Conservation (phyloP, 129 eudicot genomes). For the Flaveria brownii region DNA sequence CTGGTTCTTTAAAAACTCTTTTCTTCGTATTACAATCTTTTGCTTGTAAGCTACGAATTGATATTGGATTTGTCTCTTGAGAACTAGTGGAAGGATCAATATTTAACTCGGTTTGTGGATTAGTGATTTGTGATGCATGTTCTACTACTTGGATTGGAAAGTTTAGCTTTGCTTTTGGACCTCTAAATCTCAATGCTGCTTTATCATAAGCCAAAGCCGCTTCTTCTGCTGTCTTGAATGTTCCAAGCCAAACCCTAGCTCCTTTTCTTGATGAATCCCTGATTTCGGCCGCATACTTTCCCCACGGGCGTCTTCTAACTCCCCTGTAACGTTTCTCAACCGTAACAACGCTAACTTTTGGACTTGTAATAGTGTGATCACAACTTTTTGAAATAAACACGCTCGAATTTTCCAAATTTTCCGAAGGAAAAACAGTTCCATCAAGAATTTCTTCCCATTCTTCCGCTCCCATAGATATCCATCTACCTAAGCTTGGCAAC, state of each 20-base stretch:
- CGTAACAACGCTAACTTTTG: conserved; percentile 1
- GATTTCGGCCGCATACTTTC: conserved; percentile 89
- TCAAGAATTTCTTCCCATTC: conserved; percentile 74
- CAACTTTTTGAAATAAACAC: not conserved
- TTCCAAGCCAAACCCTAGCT: conserved; percentile 78
- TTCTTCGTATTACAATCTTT: conserved; percentile 28
- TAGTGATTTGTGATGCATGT: conserved; percentile 26
- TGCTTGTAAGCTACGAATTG: conserved; percentile 5
- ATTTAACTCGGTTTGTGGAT: conserved; percentile 15
- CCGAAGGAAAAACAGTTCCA: conserved; percentile 36
- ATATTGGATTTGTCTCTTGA: not conserved
- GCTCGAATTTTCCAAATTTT: conserved; percentile 1
- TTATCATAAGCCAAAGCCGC: conserved; percentile 91
- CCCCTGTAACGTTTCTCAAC: conserved; percentile 60
- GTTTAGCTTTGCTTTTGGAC: conserved; percentile 61
- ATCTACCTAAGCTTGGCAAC: conserved; percentile 80
- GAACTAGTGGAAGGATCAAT: not conserved
- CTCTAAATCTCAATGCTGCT: conserved; percentile 81
- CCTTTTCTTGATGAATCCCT: conserved; percentile 76
- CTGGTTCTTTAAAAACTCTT: conserved; percentile 45
- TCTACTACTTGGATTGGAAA: conserved; percentile 53
- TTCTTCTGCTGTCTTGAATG: conserved; percentile 75
- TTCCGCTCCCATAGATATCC: conserved; percentile 89
- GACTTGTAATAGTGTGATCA: not conserved
- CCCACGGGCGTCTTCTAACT: conserved; percentile 90